phyloP scores from a whole-genome alignment of 352 stramenopile species.

The Globisporangium canariense region DNA sequence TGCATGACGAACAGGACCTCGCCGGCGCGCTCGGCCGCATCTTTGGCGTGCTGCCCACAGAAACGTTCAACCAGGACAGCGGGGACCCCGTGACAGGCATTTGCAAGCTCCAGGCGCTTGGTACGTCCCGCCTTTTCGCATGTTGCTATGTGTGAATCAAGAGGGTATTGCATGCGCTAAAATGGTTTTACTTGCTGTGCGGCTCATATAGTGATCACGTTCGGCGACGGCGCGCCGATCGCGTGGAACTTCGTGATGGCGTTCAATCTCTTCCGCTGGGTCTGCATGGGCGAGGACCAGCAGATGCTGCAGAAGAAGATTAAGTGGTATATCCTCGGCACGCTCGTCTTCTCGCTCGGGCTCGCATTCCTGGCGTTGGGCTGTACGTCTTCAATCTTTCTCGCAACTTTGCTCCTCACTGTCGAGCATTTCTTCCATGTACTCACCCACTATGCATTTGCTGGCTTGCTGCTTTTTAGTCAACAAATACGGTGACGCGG shows the following conservation, averaged over 20 bases:
- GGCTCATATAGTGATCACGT: conserved; percentile 57
- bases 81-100: conserved; percentile 52
- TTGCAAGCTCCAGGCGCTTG: conserved; percentile 72
- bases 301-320: conserved; percentile 81
- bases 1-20: conserved; percentile 42
- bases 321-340: conserved; percentile 73
- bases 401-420: background rate
- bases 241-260: conserved; percentile 86
- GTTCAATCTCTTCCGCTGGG: conserved; percentile 78
- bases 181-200: background rate
- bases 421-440: too few species aligned
- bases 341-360: conserved; percentile 51
- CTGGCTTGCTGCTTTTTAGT: conserved; percentile 18
- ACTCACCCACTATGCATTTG: background rate
- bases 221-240: conserved; percentile 69
- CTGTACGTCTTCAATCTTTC: conserved; percentile 20
- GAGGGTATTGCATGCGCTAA: background rate
- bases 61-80: conserved; percentile 55
- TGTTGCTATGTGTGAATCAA: background rate
- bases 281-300: conserved; percentile 80
- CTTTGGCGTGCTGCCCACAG: conserved; percentile 60
- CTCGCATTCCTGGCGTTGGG: conserved; percentile 49
- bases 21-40: conserved; percentile 65
- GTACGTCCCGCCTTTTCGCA: conserved; percentile 22
- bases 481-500: conserved; percentile 63